phyloP scores from a whole-genome alignment of 225 moss, liverwort and hornwort genomes.

The Marchantia paleacea region DNA sequence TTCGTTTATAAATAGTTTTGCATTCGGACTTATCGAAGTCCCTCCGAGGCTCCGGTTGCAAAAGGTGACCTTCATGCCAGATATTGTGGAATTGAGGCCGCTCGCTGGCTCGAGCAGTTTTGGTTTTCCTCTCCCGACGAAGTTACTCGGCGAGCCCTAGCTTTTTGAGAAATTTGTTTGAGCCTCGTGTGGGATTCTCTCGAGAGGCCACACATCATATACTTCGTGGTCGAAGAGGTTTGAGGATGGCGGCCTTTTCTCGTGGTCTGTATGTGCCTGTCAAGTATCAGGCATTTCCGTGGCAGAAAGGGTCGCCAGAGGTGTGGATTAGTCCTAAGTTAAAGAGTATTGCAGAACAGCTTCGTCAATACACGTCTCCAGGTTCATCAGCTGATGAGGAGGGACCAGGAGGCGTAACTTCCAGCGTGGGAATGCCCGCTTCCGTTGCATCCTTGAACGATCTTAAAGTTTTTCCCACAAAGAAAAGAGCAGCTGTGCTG shows the following conservation, averaged over 20 bases:
- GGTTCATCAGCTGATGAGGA: slow-evolving; percentile 16
- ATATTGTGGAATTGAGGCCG: background rate
- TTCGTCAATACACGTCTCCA: slow-evolving; percentile 22
- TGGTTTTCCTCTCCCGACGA: background rate
- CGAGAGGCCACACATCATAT: too few relatives aligned
- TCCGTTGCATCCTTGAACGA: slow-evolving; percentile 32
- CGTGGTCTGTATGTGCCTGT: background rate
- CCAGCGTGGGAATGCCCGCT: slow-evolving; percentile 35
- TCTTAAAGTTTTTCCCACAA: slow-evolving; percentile 28
- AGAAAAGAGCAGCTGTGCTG: slow-evolving; percentile 43
- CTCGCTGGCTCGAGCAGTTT: slow-evolving; percentile 5
- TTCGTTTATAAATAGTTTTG: too few relatives aligned
- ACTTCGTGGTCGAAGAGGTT: background rate
- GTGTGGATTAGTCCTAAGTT: slow-evolving; percentile 33
- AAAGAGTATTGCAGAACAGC: slow-evolving; percentile 34
- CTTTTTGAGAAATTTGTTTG: background rate
- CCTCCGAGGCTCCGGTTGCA: background rate
- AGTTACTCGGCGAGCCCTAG: slow-evolving; percentile 3
- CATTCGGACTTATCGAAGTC: too few relatives aligned
- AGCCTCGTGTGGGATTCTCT: background rate
- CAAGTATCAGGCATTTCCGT: slow-evolving; percentile 14
- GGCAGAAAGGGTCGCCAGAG: slow-evolving; percentile 15
- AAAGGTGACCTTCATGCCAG: background rate
- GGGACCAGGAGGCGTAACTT: slow-evolving; percentile 22
- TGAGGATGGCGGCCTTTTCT: slow-evolving; percentile 4